Evolutionary conservation across 1,284 basidiomycete species (phyloP).

Genomic region (Puccinia hordei): DNA sequence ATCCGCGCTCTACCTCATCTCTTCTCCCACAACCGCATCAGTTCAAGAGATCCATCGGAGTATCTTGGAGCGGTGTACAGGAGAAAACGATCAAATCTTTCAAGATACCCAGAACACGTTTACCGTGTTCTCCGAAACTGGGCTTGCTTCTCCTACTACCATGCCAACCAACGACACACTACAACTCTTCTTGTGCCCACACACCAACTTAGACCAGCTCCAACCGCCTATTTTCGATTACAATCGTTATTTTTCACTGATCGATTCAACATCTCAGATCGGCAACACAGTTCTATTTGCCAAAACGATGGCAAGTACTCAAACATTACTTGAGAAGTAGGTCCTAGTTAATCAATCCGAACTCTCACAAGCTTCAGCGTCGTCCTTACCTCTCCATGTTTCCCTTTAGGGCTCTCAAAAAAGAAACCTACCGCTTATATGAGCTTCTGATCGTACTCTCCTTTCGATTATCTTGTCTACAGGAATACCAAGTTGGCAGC

Average conservation of each 20-base stretch:
- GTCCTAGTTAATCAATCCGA: conserved; percentile 56
- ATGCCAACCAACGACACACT: conserved; percentile 4
- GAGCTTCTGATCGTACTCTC: conserved; percentile 4
- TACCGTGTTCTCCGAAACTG: background rate
- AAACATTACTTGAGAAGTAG: conserved; percentile 89
- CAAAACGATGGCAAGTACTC: conserved; percentile 88
- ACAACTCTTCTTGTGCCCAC: conserved; percentile 1
- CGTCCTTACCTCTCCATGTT: background rate
- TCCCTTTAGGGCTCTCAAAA: background rate
- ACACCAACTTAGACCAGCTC: background rate
- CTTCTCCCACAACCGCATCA: background rate
- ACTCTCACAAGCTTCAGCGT: background rate
- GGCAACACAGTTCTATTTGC: conserved; percentile 82
- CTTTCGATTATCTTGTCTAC: conserved; percentile 11
- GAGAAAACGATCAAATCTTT: background rate
- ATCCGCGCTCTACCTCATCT: conserved; percentile 26
- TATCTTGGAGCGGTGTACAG: conserved; percentile 3
- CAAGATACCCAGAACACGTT: conserved; percentile 15
- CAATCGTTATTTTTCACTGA: conserved; percentile 23
- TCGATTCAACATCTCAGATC: conserved; percentile 37
- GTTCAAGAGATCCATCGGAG: background rate
- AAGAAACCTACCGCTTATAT: background rate
- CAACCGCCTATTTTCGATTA: background rate
- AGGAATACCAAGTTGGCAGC: conserved; percentile 78
- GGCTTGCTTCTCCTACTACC: background rate